phyloP scores from a whole-genome alignment of 805 yeast genomes.

The Lipomyces sp. region DNA sequence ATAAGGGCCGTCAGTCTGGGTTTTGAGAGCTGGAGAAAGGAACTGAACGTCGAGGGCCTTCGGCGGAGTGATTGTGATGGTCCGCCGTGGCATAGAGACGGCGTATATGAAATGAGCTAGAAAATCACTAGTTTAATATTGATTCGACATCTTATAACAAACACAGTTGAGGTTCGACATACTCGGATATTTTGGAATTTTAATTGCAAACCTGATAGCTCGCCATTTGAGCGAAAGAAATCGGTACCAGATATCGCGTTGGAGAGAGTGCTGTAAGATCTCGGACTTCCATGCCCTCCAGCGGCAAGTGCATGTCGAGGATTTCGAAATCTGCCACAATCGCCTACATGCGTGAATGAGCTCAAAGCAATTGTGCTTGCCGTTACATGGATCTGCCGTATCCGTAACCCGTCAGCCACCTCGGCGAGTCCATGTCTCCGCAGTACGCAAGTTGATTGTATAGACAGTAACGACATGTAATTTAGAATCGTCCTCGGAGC shows the following conservation, averaged over 20 bases:
- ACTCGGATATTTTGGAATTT: conserved; percentile 1
- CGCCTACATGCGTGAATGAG: neutral
- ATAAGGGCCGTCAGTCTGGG: conserved; percentile 86
- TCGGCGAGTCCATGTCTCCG: too few species aligned
- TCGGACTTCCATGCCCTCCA: neutral
- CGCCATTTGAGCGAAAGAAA: conserved; percentile 13
- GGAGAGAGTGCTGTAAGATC: neutral
- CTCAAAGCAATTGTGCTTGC: too few species aligned
- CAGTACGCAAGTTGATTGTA: too few species aligned
- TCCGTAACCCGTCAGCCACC: too few species aligned
- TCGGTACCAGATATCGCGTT: neutral
- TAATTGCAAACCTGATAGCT: neutral
- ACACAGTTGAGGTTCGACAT: too few species aligned
- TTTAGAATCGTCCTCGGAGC: too few species aligned
- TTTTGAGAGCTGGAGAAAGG: conserved; percentile 76
- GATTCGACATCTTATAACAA: neutral
- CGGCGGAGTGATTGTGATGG: conserved; percentile 3
- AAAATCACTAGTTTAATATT: neutral
- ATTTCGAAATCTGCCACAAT: neutral
- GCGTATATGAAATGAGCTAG: conserved; percentile 10
- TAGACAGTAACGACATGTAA: too few species aligned
- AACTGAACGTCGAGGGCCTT: conserved; percentile 7
- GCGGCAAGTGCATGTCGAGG: neutral
- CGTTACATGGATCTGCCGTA: too few species aligned
- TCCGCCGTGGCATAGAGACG: conserved; percentile 7